Evolutionary conservation across 2,329 filamentous ascomycete genomes (phyloP), one percentile per base, ranked within the genome.

Genomic region (Stachybotrys chlorohalonatus): DNA sequence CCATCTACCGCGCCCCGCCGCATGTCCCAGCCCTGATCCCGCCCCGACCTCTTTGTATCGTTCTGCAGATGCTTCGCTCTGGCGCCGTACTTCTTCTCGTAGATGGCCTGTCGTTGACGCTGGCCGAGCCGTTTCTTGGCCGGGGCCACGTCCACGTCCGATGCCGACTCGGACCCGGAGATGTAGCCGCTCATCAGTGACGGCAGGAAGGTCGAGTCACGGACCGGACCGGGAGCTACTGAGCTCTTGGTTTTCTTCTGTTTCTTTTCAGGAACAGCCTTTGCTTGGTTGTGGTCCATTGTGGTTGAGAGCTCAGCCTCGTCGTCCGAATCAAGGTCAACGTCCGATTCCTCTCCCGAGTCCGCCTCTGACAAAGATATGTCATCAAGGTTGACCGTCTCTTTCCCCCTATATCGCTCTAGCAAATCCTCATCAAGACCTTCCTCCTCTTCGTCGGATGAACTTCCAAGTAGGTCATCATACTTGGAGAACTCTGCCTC

Each of bases 121-220:
- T 95, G 89, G 4, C 89, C 89, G 24, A 87, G 79, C 63, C 93
- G 92, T 70, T 91, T 92, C 62, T 83, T 82, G 0, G 77, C 70
- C 1, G 75, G 75, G 6, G 80, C 81, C 2, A 77, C 69, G 53
- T 90, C 87, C 24, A 89, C 73, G 58, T 88, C 85, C 0, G 85
- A 87, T 7, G 80, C 81, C 0, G 80, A 83, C 61, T 89, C 87
- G 8, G 85, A 89, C 50, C 87, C 88, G 2, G 87, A 90, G 62
- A 89, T 81, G 71, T 93, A 95, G 55, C 87, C 87, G 17, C 84
- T 86, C 79, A 90, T 89, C 15, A 94, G 79, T 1, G 85, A 84
- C 0, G 89, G 89, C 2, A 94, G 73, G 66, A 91, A 90, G 0
- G 81, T 81, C 0, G 87, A 82, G 54, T 70, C 70, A 8, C 66